phyloP scores from a whole-genome alignment of 2,329 filamentous ascomycete species.

The Cladosporium cucumerinum region DNA sequence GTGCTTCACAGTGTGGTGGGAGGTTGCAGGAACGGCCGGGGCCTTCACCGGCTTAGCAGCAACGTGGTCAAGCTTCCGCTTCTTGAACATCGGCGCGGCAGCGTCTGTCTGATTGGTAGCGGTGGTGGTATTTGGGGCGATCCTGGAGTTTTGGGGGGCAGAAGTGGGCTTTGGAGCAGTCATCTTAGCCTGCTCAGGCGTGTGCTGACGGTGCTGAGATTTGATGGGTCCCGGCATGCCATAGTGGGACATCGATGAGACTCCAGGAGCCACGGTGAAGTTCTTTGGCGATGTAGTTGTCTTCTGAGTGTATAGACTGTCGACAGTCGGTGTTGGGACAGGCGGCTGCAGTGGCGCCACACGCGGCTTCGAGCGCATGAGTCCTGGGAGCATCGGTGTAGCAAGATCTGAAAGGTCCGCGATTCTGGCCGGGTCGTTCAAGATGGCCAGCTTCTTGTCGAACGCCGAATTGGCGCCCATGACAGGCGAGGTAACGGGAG shows the following conservation, averaged over 20 bases:
- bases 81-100: neutral
- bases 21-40: neutral
- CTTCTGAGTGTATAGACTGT: neutral
- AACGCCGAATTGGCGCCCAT: neutral
- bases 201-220: neutral
- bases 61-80: neutral
- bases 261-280: neutral
- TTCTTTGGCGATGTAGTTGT: neutral
- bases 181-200: neutral
- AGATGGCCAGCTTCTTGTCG: neutral
- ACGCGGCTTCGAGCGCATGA: neutral
- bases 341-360: neutral
- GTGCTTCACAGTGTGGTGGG: too few relatives aligned
- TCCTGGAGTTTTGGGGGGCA: neutral
- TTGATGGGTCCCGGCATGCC: neutral
- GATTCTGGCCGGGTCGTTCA: neutral
- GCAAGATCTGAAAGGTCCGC: neutral
- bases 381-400: neutral
- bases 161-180: neutral
- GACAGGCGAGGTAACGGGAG: neutral
- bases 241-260: slow-evolving; percentile 5
- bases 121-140: neutral
- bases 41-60: neutral
- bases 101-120: neutral
- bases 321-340: neutral